Evolutionary conservation across 2,329 filamentous ascomycete genomes (phyloP).

Genomic region (Diaporthe sp.): DNA sequence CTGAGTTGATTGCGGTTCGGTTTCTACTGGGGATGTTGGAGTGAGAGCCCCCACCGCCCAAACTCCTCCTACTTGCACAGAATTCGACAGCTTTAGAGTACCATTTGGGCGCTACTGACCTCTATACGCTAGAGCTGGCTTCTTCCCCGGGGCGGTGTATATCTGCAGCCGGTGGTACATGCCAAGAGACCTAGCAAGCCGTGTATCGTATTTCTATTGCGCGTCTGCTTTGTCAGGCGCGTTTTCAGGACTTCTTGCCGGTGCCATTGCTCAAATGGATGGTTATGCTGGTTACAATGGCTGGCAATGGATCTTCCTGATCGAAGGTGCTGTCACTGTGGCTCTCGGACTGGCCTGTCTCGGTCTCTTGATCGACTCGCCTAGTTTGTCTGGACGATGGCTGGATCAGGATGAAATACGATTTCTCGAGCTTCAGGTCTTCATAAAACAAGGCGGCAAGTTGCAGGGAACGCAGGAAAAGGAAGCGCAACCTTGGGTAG

Average conservation of each 20-base stretch:
- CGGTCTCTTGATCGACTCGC: conserved; percentile 10
- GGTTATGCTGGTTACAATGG: conserved; percentile 57
- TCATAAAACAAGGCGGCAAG: conserved; percentile 9
- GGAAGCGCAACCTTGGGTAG: not conserved
- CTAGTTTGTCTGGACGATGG: not conserved
- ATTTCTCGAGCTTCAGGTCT: conserved; percentile 7
- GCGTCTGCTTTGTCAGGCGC: conserved; percentile 60
- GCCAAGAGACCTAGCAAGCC: conserved; percentile 14
- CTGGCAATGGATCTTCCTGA: conserved; percentile 65
- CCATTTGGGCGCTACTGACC: conserved; percentile 63
- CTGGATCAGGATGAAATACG: not conserved
- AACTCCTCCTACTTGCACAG: too few species aligned
- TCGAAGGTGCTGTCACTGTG: conserved; percentile 62
- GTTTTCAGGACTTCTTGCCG: conserved; percentile 75
- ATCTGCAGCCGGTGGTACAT: conserved; percentile 17
- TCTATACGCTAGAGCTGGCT: conserved; percentile 70
- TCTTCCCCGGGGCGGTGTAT: conserved; percentile 56
- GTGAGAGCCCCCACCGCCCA: not conserved
- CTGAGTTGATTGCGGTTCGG: conserved; percentile 58
- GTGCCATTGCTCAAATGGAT: conserved; percentile 61
- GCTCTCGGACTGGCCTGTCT: conserved; percentile 52
- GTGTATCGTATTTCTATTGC: conserved; percentile 55
- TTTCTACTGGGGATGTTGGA: conserved; percentile 63
- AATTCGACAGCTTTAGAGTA: conserved; percentile 55
- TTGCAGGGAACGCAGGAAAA: not conserved